Percentiles rank a stretch among this genome's conserved stretches.
Evolutionary conservation across 192 early-diverging fungal species (phyloP).

Genomic region (Phycomyces blakesleeanus): DNA sequence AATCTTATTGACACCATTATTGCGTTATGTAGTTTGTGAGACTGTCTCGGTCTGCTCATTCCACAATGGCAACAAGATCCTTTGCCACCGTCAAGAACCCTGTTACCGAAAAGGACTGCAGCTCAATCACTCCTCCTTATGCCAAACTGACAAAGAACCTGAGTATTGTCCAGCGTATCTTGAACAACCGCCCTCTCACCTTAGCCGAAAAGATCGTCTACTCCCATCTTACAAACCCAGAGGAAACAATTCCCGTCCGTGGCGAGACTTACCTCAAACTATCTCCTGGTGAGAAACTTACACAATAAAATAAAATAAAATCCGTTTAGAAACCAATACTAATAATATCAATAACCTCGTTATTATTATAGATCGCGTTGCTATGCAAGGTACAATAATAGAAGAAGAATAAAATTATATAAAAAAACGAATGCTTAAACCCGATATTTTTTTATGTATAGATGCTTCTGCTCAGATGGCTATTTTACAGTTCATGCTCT

Average conservation of each 20-base stretch:
- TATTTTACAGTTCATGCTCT: conserved; percentile 97
- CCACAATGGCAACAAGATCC: background rate
- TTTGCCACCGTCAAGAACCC: conserved; percentile 29
- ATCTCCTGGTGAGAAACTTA: conserved; percentile 59
- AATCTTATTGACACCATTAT: too few relatives aligned
- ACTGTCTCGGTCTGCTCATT: background rate
- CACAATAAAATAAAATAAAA: background rate
- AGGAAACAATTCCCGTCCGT: conserved; percentile 58
- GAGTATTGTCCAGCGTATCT: conserved; percentile 42
- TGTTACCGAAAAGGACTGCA: conserved; percentile 39
- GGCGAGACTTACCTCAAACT: conserved; percentile 92
- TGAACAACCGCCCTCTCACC: conserved; percentile 67
- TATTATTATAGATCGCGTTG: conserved; percentile 82
- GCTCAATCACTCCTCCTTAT: conserved; percentile 50
- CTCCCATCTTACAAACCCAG: conserved; percentile 77
- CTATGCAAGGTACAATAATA: conserved; percentile 94
- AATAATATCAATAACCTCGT: background rate
- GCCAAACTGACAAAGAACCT: conserved; percentile 44
- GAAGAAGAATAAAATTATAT: too few relatives aligned
- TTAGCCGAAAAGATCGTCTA: conserved; percentile 96
- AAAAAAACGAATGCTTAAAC: too few relatives aligned
- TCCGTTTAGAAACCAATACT: background rate
- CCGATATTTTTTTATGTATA: conserved; percentile 5
- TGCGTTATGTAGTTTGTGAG: background rate
- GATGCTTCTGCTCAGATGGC: conserved; percentile 93